These are phyloP conservation scores for Solanum dulcamara DNA, from an alignment of 257 asterid genomes.

Conservation along the genomic window DNA sequence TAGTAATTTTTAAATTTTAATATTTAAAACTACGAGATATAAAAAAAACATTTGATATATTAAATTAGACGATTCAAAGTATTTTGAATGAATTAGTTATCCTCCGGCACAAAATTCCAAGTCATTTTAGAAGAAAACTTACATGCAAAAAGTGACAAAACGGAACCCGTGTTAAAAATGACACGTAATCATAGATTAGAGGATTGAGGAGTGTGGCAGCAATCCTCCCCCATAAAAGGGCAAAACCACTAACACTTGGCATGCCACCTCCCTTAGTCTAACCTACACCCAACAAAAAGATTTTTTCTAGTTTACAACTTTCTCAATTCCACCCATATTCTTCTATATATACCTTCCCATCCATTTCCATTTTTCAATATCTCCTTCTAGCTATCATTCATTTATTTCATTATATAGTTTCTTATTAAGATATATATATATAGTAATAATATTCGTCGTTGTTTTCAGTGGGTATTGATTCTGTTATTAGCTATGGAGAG, in stretches of 20 bases:
- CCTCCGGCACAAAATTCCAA: too few relatives aligned
- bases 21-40: too few relatives aligned
- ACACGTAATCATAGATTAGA: not conserved
- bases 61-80: too few relatives aligned
- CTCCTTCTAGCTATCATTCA: not conserved
- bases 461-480: not conserved
- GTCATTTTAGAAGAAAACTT: not conserved
- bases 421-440: too few relatives aligned
- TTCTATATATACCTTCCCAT: not conserved
- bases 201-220: not conserved
- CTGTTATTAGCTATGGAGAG: constrained; percentile 18
- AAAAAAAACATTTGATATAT: too few relatives aligned
- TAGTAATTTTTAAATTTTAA: too few relatives aligned
- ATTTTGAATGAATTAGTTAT: too few relatives aligned
- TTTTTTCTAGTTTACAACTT: not conserved
- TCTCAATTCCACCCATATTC: too few relatives aligned
- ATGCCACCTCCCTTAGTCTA: not conserved
- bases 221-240: not conserved
- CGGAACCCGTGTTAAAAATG: not conserved
- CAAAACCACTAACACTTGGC: not conserved
- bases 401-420: not conserved
- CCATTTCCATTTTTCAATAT: not conserved
- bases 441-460: not conserved
- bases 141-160: not conserved
- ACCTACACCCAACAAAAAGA: not conserved